Base-by-base conservation (phyloP, 306 rosid genomes). In the Cicer yamashitae region DNA sequence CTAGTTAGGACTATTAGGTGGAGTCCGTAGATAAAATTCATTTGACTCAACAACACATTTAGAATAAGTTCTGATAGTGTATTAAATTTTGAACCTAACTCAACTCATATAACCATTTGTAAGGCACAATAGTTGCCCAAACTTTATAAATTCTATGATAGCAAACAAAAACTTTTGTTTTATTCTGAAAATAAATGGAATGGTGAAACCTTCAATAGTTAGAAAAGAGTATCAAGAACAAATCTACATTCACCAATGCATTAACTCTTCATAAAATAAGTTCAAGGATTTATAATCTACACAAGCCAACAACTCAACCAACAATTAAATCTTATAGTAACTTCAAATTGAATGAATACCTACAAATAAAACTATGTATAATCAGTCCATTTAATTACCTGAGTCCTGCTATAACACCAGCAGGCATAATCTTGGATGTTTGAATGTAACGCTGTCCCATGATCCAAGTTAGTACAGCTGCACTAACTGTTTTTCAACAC, bases 381-480 rank as follows among this genome's bases (percentile, higher is more conserved):
- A 59, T 30, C 39, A 20, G 3, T 57, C 40, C 64, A 70, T 57
- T 64, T n/a, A 56, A 58, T 77, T 82, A 91, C 98, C 96, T 93
- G 71, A 93, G 70, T 72, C 91, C 98, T 13, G 98, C 96, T 14
- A 93, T 87, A 77, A 93, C 40, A 63, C 96, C 98, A 75, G 98
- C 90, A 11, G 98, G 98, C 96, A 93, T 91, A 70, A 93, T 18
- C 90, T 93, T 93, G 4, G 90, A 89, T 52, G 96, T 91, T 64
- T 79, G 81, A 84, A 93, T 0, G 64, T 93, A 91, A 2, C 96
- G 89, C 79, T 88, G 90, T 17, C 96, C 98, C 98, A 93, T 93
- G 64, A 88, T 80, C 84, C 83, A 88, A 14, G 96, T 86, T 68
- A 93, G 82, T 3, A 44, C 25, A 2, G 80, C 87, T 47, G 96